These are phyloP conservation scores for Albophoma yamanashiensis DNA, from an alignment of 2,329 filamentous ascomycete species.

Conservation along the genomic window DNA sequence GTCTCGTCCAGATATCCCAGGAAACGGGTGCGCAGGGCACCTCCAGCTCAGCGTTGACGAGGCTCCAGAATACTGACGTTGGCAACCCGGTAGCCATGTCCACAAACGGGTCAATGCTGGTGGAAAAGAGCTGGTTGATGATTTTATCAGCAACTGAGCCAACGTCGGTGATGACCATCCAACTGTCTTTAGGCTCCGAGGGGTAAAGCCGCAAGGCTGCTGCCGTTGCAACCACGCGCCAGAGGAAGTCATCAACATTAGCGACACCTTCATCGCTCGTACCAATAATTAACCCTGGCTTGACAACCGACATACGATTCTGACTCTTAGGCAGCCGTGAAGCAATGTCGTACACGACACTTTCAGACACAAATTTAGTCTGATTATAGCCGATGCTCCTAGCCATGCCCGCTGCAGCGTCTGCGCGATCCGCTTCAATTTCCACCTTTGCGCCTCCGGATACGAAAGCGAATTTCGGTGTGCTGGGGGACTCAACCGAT, in stretches of 20 bases:
- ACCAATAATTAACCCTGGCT: conserved; percentile 10
- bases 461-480: neutral
- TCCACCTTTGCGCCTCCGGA: neutral
- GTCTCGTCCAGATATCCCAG: neutral
- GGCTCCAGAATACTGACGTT: neutral
- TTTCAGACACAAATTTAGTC: conserved; percentile 4
- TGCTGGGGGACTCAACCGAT: neutral
- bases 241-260: conserved; percentile 9
- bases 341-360: conserved; percentile 3
- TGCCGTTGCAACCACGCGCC: conserved; percentile 5
- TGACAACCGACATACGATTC: conserved; percentile 8
- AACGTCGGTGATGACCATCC: neutral
- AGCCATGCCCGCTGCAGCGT: neutral
- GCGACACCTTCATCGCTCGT: conserved; percentile 5
- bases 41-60: neutral
- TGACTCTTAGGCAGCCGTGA: conserved; percentile 1
- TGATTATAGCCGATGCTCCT: neutral
- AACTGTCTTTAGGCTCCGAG: neutral
- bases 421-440: neutral
- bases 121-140: neutral
- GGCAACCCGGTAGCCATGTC: neutral
- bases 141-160: neutral
- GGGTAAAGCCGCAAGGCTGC: neutral
- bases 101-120: neutral
- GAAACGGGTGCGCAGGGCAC: neutral